Evolutionary conservation across 129 eudicot genomes (phyloP).

Genomic region (Logfia minima): DNA sequence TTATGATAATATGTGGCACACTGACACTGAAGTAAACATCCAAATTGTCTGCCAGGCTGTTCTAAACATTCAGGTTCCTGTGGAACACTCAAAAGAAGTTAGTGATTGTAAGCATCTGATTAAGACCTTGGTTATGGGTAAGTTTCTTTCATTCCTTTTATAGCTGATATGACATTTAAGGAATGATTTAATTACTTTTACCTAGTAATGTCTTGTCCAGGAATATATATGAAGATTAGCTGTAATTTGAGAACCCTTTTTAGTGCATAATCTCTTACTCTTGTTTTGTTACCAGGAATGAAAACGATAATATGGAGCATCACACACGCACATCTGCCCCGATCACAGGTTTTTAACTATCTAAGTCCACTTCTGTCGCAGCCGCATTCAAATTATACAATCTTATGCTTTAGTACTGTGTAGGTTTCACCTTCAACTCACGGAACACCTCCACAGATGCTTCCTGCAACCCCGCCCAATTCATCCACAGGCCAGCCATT

Average conservation of each 20-base stretch:
- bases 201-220: slow-evolving; percentile 4
- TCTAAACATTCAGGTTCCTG: slow-evolving; percentile 78
- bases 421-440: slow-evolving; percentile 83
- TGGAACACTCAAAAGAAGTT: slow-evolving; percentile 91
- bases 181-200: slow-evolving; percentile 50
- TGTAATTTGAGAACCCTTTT: slow-evolving; percentile 12
- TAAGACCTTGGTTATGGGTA: slow-evolving; percentile 95
- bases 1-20: slow-evolving; percentile 11
- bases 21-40: slow-evolving; percentile 15
- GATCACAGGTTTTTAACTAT: slow-evolving; percentile 66
- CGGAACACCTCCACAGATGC: slow-evolving; percentile 80
- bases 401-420: slow-evolving; percentile 10
- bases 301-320: slow-evolving; percentile 98
- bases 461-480: slow-evolving; percentile 58
- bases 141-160: slow-evolving; percentile 27
- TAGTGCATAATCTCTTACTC: not conserved
- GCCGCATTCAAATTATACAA: not conserved
- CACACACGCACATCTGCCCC: slow-evolving; percentile 92
- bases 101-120: slow-evolving; percentile 91
- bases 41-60: slow-evolving; percentile 66
- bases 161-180: slow-evolving; percentile 40
- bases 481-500: slow-evolving; percentile 63
- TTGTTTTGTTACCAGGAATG: slow-evolving; percentile 63
- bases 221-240: not conserved
- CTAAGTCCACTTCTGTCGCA: slow-evolving; percentile 4